Evolutionary conservation across 176 grass and related monocot species (phyloP).

Genomic region (Rhynchospora tenuis): DNA sequence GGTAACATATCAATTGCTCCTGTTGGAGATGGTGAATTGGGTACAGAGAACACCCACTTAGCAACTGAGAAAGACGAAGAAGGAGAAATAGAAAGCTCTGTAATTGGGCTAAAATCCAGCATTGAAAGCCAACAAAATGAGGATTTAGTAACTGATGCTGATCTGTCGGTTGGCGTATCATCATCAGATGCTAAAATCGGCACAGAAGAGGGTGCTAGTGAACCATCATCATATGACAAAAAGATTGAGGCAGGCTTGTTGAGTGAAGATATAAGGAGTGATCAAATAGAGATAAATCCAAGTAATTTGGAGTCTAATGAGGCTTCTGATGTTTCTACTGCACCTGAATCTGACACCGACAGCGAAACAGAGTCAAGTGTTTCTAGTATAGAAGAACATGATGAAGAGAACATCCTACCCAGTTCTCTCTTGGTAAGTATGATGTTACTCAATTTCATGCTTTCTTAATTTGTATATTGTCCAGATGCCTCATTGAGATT

Average conservation of each 20-base stretch:
- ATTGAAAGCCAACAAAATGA: background rate
- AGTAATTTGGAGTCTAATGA: conserved; percentile 45
- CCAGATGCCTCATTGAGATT: background rate
- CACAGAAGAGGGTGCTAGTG: conserved; percentile 2
- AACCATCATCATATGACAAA: background rate
- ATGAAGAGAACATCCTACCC: conserved; percentile 23
- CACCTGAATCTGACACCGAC: conserved; percentile 47
- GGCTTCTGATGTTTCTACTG: conserved; percentile 51
- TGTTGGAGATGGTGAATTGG: background rate
- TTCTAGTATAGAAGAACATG: conserved; percentile 59
- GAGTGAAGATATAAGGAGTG: conserved; percentile 11
- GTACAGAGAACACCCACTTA: background rate
- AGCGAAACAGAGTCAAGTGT: conserved; percentile 52
- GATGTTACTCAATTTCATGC: background rate
- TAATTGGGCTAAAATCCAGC: background rate
- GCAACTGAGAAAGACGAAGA: background rate
- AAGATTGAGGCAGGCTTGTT: conserved; percentile 14
- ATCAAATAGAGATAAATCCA: conserved; percentile 3
- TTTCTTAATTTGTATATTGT: background rate
- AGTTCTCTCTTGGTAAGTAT: conserved; percentile 42
- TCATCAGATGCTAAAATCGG: conserved; percentile 19
- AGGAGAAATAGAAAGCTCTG: conserved; percentile 13
- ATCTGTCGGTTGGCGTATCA: conserved; percentile 31
- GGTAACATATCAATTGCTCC: background rate
- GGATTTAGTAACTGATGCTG: background rate